Conservation (phyloP, 2,329 filamentous ascomycete genomes). For the Cordyceps pruinosa region DNA sequence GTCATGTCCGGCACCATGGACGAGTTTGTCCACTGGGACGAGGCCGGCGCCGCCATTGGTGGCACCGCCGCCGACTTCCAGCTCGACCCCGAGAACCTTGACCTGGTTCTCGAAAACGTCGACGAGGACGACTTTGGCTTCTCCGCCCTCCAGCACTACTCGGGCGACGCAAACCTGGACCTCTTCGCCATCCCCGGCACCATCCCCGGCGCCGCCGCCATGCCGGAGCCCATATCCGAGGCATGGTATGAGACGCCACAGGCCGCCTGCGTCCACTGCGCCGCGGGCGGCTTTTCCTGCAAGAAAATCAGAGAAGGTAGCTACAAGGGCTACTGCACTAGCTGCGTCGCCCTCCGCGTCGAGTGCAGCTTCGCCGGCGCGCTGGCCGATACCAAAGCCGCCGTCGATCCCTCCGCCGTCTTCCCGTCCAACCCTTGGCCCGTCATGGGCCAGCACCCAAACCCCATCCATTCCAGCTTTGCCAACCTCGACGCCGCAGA, state of each 20-base stretch:
- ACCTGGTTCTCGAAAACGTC: slow-evolving; percentile 48
- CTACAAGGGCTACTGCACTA: slow-evolving; percentile 55
- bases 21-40: slow-evolving; percentile 58
- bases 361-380: slow-evolving; percentile 49
- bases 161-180: slow-evolving; percentile 30
- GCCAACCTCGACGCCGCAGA: background rate
- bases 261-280: slow-evolving; percentile 46
- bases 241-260: slow-evolving; percentile 31
- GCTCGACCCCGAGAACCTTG: slow-evolving; percentile 33
- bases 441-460: slow-evolving; percentile 36
- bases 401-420: slow-evolving; percentile 24
- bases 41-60: slow-evolving; percentile 34
- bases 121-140: slow-evolving; percentile 55
- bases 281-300: slow-evolving; percentile 48
- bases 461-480: slow-evolving; percentile 20
- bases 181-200: slow-evolving; percentile 25
- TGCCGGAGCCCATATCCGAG: slow-evolving; percentile 9
- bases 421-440: slow-evolving; percentile 43
- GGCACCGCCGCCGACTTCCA: slow-evolving; percentile 22
- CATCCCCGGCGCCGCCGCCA: slow-evolving; percentile 16
- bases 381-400: slow-evolving; percentile 29
- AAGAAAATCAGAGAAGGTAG: slow-evolving; percentile 54
- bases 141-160: slow-evolving; percentile 52
- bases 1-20: slow-evolving; percentile 41
- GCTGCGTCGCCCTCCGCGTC: slow-evolving; percentile 52